Percentiles rank a stretch among this genome's conserved stretches.
Conservation (phyloP, 75 land plant species). For the Picea glauca region DNA sequence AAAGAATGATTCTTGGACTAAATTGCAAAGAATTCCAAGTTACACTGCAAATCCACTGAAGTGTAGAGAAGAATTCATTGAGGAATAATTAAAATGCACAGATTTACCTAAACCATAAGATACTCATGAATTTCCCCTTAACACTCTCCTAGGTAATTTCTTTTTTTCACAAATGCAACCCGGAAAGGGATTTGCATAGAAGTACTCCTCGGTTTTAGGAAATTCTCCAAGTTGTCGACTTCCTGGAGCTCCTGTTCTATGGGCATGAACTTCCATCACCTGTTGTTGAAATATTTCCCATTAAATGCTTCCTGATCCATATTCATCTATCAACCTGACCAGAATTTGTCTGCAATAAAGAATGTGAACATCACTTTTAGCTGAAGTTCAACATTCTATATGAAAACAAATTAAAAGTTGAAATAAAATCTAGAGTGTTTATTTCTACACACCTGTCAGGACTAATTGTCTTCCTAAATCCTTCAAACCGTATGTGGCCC, state of each 20-base stretch:
- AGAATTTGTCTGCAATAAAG: background rate
- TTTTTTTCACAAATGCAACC: conserved; percentile 60
- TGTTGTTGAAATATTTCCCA: conserved; percentile 40
- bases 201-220: conserved; percentile 64
- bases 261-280: conserved; percentile 30
- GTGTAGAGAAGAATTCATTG: no score
- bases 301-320: conserved; percentile 30
- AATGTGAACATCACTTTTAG: background rate
- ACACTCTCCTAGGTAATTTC: no score
- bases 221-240: conserved; percentile 38
- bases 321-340: conserved; percentile 25
- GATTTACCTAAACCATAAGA: no score
- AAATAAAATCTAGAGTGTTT: no score
- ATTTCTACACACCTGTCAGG: conserved; percentile 35
- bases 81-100: no score
- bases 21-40: no score
- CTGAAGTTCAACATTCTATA: no score
- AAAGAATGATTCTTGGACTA: no score
- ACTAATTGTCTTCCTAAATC: conserved; percentile 35
- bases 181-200: conserved; percentile 79
- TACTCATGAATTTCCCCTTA: no score
- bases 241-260: conserved; percentile 50
- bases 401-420: no score
- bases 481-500: conserved; percentile 44
- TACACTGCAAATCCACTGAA: no score